Base-by-base conservation (phyloP, 164 flowering plant species). In the Liquidambar formosana region DNA sequence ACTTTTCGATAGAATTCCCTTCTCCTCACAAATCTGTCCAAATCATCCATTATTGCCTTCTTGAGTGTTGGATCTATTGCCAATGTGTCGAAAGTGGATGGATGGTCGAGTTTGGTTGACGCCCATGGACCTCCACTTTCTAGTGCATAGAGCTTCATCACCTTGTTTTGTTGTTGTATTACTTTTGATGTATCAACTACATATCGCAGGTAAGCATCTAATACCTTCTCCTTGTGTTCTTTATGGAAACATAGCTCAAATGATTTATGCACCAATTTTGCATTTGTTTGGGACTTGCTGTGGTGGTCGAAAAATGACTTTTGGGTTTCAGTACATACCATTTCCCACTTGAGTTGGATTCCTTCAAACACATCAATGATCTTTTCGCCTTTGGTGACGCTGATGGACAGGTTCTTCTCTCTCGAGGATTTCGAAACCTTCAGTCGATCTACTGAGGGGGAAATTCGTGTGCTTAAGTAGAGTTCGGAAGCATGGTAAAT, bases 21-120 rank as follows among this genome's bases (percentile, higher is more conserved):
- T 52, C 80, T 67, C 74, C 18, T 76, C 68, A 78, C 61, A 38
- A 81, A 78, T 51, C 77, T 74, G n/a, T 78, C 80, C 65, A 81
- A 65, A 54, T 81, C 84, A 41, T 74, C 78, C 0, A 76, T 70
- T 41, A 78, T 15, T 44, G 16, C 67, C 66, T 70, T 49, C 71
- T 81, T 81, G 5, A 63, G 38, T 12, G 26, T 52, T 9, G 76
- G 64, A 59, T 81, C 80, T 78, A 81, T 76, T 10, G 84, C 80
- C 45, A 78, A 16, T 19, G 69, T 81, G n/a, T 74, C 82, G 27
- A 81, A 81, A 8, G 79, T 78, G 1, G 77, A 56, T 44, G 78
- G 81, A 66, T 78, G 80, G 2, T 73, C 67, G 1, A 81, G 75
- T 12, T 49, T 61, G 1, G 60, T 46, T n/a, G n/a, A n/a, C n/a